These are phyloP conservation scores for Xylariaceae sp. DNA, from an alignment of 2,329 filamentous ascomycete species.

Conservation along the genomic window DNA sequence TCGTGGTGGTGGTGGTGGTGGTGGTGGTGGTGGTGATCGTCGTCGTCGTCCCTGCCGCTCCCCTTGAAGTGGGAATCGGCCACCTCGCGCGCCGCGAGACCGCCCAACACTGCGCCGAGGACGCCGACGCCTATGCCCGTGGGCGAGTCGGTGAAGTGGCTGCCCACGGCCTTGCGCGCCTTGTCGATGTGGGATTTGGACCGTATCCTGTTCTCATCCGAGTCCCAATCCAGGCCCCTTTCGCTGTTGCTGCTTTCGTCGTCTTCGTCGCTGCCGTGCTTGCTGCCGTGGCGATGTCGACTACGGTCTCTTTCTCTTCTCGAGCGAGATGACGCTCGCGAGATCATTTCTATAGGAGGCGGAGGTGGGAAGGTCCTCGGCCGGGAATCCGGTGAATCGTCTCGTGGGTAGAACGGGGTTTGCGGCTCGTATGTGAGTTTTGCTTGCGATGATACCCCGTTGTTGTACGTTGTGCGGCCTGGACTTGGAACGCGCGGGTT, in stretches of 20 bases:
- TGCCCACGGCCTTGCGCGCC: conserved; percentile 37
- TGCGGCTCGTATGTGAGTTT: conserved; percentile 39
- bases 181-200: conserved; percentile 35
- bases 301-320: conserved; percentile 12
- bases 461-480: conserved; percentile 17
- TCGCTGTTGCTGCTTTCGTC: too few species aligned
- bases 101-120: conserved; percentile 50
- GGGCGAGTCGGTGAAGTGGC: conserved; percentile 44
- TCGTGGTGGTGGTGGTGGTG: conserved; percentile 26
- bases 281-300: too few species aligned
- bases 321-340: conserved; percentile 12
- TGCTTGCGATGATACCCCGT: conserved; percentile 17
- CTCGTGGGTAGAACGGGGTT: conserved; percentile 25
- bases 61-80: conserved; percentile 32
- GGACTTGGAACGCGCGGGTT: conserved; percentile 15
- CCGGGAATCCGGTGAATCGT: conserved; percentile 23
- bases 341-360: conserved; percentile 14
- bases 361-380: conserved; percentile 25
- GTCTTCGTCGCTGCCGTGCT: conserved; percentile 23
- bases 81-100: conserved; percentile 46
- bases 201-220: conserved; percentile 20
- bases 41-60: too few species aligned
- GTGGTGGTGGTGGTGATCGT: too few species aligned
- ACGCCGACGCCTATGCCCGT: conserved; percentile 47
- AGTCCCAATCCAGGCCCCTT: too few species aligned